Conservation (phyloP, 441 rosid species). For the Adansonia gregorii region DNA sequence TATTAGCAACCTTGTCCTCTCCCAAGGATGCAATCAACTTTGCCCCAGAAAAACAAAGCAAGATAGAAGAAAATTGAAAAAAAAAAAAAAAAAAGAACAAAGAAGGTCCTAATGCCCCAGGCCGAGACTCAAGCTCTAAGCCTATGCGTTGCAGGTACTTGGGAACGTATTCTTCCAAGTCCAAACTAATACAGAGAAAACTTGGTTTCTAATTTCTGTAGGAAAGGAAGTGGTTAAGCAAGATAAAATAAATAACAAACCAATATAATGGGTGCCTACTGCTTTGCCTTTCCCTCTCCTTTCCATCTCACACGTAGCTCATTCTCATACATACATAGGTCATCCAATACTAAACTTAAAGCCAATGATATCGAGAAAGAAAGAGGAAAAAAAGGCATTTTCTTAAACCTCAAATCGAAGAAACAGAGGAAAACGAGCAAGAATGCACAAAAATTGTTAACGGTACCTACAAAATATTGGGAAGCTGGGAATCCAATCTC, state of each 20-base stretch:
- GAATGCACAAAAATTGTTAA: conserved; percentile 64
- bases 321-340: conserved; percentile 1
- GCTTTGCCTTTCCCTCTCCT: conserved; percentile 23
- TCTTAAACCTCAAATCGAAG: conserved; percentile 13
- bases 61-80: no score
- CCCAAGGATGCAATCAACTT: not conserved
- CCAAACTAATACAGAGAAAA: not conserved
- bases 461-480: conserved; percentile 76
- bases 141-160: no score
- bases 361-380: conserved; percentile 1
- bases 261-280: conserved; percentile 9
- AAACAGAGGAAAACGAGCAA: conserved; percentile 32
- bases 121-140: no score
- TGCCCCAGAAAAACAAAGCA: not conserved
- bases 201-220: conserved; percentile 17
- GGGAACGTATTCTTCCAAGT: no score
- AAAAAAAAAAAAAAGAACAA: not conserved
- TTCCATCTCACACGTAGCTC: not conserved
- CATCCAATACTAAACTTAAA: conserved; percentile 14
- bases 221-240: conserved; percentile 6
- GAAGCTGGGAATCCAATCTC: conserved; percentile 90
- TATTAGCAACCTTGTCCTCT: not conserved
- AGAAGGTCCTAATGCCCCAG: not conserved
- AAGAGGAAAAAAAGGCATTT: conserved; percentile 15
- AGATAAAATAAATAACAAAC: not conserved